These are phyloP conservation scores for Coemansia sp. DNA, from an alignment of 192 early-diverging fungal genomes.

Conservation along the genomic window DNA sequence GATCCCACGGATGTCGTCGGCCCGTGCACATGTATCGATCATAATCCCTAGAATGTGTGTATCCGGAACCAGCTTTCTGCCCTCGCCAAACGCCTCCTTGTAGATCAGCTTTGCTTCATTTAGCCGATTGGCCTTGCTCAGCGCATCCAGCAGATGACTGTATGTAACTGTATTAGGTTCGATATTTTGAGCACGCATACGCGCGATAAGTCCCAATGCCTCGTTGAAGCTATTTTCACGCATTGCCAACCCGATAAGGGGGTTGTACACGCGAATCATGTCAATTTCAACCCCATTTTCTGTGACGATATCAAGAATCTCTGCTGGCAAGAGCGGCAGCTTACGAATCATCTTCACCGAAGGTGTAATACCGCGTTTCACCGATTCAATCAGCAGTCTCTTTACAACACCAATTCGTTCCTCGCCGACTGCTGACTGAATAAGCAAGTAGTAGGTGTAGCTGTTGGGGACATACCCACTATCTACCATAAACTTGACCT, in stretches of 20 bases:
- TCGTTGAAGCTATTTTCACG: slow-evolving; percentile 34
- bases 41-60: slow-evolving; percentile 43
- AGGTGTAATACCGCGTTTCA: slow-evolving; percentile 27
- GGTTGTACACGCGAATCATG: slow-evolving; percentile 41
- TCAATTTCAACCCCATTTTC: slow-evolving; percentile 13
- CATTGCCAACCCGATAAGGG: slow-evolving; percentile 33
- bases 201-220: slow-evolving; percentile 35
- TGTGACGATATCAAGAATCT: slow-evolving; percentile 27
- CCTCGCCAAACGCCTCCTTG: slow-evolving; percentile 13
- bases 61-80: slow-evolving; percentile 28
- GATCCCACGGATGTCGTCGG: slow-evolving; percentile 29
- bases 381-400: slow-evolving; percentile 18
- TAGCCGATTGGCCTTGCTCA: slow-evolving; percentile 42
- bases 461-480: slow-evolving; percentile 30
- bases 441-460: slow-evolving; percentile 33
- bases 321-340: slow-evolving; percentile 23
- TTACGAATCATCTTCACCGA: slow-evolving; percentile 21
- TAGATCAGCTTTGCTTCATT: slow-evolving; percentile 43
- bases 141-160: slow-evolving; percentile 41
- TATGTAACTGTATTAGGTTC: slow-evolving; percentile 45
- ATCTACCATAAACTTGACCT: slow-evolving; percentile 33
- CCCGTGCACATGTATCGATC: slow-evolving; percentile 45
- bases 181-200: slow-evolving; percentile 29
- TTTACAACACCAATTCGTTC: slow-evolving; percentile 18
- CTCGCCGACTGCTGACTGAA: slow-evolving; percentile 27